phyloP scores from a whole-genome alignment of 805 yeast species.

The Ogataea trehaloabstinens region DNA sequence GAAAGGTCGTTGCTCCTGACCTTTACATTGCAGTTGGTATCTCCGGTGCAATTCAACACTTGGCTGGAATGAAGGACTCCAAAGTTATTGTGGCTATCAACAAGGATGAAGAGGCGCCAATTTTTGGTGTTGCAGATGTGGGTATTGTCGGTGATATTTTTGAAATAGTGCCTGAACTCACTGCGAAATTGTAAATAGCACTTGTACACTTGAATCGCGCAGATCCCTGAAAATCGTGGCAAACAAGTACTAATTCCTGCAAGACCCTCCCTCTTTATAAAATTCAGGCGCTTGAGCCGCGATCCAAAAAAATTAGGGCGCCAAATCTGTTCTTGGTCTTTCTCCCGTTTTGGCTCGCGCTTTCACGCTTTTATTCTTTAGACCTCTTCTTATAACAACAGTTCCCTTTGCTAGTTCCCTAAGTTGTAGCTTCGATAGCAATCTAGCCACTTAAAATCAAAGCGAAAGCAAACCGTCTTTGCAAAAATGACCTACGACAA shows the following conservation, averaged over 20 bases:
- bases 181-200: constrained; percentile 61
- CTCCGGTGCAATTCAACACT: constrained; percentile 96
- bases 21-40: constrained; percentile 91
- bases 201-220: not conserved
- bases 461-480: too few relatives aligned
- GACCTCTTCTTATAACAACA: too few relatives aligned
- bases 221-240: not conserved
- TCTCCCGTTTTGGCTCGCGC: too few relatives aligned
- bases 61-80: constrained; percentile 98
- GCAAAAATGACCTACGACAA: constrained; percentile 25
- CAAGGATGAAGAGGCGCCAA: constrained; percentile 92
- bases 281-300: constrained; percentile 3
- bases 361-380: too few relatives aligned
- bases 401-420: too few relatives aligned
- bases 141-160: constrained; percentile 89
- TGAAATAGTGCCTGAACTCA: constrained; percentile 86
- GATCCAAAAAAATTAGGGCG: too few relatives aligned
- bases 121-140: constrained; percentile 85
- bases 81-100: constrained; percentile 92
- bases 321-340: too few relatives aligned
- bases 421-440: too few relatives aligned
- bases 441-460: too few relatives aligned
- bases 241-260: not conserved
- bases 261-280: not conserved
- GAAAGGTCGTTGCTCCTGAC: constrained; percentile 96